Conservation (phyloP, 1,284 basidiomycete genomes). For the Rhodotorula sp. region DNA sequence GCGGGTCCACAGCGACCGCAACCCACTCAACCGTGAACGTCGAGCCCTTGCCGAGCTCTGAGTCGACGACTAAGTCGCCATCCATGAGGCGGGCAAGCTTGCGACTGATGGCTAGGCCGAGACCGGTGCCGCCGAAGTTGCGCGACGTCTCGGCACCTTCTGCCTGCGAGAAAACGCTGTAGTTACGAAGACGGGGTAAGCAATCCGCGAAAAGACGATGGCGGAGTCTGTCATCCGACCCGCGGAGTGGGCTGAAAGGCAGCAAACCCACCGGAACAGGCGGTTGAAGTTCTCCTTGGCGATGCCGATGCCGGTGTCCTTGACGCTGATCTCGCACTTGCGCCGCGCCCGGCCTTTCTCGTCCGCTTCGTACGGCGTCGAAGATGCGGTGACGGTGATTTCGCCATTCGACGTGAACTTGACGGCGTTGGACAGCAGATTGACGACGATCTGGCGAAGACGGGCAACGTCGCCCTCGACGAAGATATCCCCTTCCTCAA, state of each 20-base stretch:
- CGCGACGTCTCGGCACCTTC: constrained; percentile 34
- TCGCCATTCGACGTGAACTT: constrained; percentile 38
- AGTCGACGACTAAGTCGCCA: constrained; percentile 39
- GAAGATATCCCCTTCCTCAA: constrained; percentile 38
- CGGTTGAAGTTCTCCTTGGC: constrained; percentile 36
- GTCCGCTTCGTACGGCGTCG: neutral
- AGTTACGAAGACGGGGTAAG: neutral
- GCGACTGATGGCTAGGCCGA: constrained; percentile 41
- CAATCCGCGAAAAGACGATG: neutral
- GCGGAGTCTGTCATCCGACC: too few relatives aligned
- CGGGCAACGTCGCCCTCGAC: constrained; percentile 36
- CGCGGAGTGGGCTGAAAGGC: too few relatives aligned
- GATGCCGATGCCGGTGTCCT: constrained; percentile 42
- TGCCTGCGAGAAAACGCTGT: constrained; percentile 38
- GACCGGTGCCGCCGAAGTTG: constrained; percentile 41
- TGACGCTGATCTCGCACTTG: constrained; percentile 25
- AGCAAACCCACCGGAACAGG: constrained; percentile 29
- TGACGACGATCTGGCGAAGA: constrained; percentile 37
- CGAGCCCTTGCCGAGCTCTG: constrained; percentile 39
- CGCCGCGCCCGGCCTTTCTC: neutral
- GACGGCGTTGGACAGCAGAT: constrained; percentile 36
- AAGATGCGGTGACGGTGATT: constrained; percentile 31
- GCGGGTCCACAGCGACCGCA: neutral
- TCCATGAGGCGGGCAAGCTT: constrained; percentile 38
- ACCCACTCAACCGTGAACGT: constrained; percentile 39